phyloP scores from a whole-genome alignment of 2,329 filamentous ascomycete genomes.

The Myriosclerotinia duriaeana region DNA sequence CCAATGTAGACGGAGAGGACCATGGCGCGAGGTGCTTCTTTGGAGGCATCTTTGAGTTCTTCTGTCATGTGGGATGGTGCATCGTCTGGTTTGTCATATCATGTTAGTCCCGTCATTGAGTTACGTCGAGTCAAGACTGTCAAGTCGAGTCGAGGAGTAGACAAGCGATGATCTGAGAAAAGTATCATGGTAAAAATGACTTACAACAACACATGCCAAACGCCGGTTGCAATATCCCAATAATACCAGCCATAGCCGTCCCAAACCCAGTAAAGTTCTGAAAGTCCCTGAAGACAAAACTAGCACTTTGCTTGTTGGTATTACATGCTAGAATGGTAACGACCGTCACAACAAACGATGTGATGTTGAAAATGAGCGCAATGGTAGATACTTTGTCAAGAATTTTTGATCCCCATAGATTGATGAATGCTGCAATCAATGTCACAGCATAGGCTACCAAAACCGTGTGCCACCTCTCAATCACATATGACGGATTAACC shows the following conservation, averaged over 20 bases:
- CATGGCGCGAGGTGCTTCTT: constrained; percentile 52
- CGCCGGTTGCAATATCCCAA: constrained; percentile 54
- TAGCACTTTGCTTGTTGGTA: constrained; percentile 52
- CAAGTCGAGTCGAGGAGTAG: neutral
- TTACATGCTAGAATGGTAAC: constrained; percentile 54
- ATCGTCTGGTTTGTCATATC: constrained; percentile 41
- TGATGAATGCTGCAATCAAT: constrained; percentile 47
- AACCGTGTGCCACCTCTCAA: constrained; percentile 57
- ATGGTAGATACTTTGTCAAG: constrained; percentile 52
- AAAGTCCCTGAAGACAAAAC: constrained; percentile 56
- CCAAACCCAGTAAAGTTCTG: constrained; percentile 55
- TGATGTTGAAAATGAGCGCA: constrained; percentile 54
- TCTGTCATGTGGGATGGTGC: constrained; percentile 55
- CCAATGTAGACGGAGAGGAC: constrained; percentile 50
- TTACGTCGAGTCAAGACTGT: too few species aligned
- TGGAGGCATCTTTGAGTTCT: constrained; percentile 52
- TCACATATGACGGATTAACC: constrained; percentile 50
- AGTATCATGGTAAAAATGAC: constrained; percentile 6
- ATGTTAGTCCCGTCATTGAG: neutral
- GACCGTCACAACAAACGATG: constrained; percentile 52
- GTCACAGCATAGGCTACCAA: constrained; percentile 53
- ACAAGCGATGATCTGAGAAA: neutral
- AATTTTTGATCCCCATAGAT: constrained; percentile 51
- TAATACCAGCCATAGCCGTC: constrained; percentile 50
- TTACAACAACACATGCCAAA: constrained; percentile 54